These are phyloP conservation scores for Verbascum thapsus DNA, from an alignment of 257 asterid genomes.

Conservation along the genomic window DNA sequence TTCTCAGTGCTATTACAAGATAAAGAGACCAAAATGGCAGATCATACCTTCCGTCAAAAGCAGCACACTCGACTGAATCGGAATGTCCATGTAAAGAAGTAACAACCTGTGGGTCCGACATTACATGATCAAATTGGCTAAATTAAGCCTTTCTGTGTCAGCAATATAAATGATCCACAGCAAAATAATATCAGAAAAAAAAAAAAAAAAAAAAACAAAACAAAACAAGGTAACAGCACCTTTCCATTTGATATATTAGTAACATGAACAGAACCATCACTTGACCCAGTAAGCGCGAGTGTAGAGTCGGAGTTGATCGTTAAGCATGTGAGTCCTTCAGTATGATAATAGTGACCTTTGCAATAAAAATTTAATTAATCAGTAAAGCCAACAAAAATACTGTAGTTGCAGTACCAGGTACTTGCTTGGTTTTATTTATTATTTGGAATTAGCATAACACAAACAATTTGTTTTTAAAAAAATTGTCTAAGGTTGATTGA, in stretches of 20 bases:
- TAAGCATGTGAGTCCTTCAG: constrained; percentile 83
- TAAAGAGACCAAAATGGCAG: constrained; percentile 22
- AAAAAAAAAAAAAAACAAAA: constrained; percentile 5
- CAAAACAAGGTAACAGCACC: constrained; percentile 39
- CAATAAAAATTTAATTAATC: constrained; percentile 5
- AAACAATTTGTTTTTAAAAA: too few relatives aligned
- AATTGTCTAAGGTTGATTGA: too few relatives aligned
- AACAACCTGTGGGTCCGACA: constrained; percentile 66
- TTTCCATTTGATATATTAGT: constrained; percentile 77
- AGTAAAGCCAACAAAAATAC: constrained; percentile 12
- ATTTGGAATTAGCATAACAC: too few relatives aligned
- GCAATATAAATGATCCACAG: constrained; percentile 5
- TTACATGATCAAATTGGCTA: background rate
- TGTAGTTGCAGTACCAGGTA: background rate
- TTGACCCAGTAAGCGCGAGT: constrained; percentile 82
- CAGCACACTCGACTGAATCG: constrained; percentile 89
- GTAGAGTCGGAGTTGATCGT: constrained; percentile 73
- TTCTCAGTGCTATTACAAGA: background rate
- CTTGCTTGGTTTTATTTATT: too few relatives aligned
- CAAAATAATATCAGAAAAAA: constrained; percentile 4
- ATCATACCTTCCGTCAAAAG: constrained; percentile 70
- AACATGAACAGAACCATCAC: constrained; percentile 68
- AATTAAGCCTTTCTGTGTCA: constrained; percentile 11
- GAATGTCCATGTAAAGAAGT: constrained; percentile 70
- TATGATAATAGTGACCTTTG: constrained; percentile 81